phyloP scores from a whole-genome alignment of 2,329 filamentous ascomycete species.

The Colletotrichum sp. region DNA sequence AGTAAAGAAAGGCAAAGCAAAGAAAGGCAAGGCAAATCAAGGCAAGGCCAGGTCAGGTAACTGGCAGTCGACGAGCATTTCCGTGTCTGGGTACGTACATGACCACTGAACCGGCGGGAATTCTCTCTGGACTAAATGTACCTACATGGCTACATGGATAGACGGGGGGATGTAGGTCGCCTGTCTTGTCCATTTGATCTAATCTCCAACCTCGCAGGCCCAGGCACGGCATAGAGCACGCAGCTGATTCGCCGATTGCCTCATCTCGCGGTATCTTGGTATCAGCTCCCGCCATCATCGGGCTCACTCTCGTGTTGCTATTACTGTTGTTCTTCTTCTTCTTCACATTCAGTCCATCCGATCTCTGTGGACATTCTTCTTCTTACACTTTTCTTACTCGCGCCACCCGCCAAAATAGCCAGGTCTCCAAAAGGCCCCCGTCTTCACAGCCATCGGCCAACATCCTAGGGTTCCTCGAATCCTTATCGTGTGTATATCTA shows the following conservation, averaged over 20 bases:
- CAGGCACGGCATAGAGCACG: background rate
- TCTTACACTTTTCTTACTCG: background rate
- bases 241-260: slow-evolving; percentile 9
- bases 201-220: slow-evolving; percentile 15
- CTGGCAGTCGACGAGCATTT: background rate
- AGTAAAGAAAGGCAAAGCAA: background rate
- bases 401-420: background rate
- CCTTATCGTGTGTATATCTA: background rate
- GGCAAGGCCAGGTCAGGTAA: background rate
- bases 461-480: background rate
- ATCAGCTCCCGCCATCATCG: slow-evolving; percentile 18
- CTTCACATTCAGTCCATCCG: background rate
- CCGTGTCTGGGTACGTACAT: slow-evolving; percentile 9
- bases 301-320: background rate
- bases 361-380: background rate
- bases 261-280: slow-evolving; percentile 14
- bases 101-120: background rate
- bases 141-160: background rate
- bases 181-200: slow-evolving; percentile 10
- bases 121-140: background rate
- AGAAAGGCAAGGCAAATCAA: background rate
- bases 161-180: background rate
- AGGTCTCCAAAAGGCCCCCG: background rate
- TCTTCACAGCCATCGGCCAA: background rate
- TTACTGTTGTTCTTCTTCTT: background rate